phyloP scores from a whole-genome alignment of 768 basidiomycete species.

The Lentinus brumalis region DNA sequence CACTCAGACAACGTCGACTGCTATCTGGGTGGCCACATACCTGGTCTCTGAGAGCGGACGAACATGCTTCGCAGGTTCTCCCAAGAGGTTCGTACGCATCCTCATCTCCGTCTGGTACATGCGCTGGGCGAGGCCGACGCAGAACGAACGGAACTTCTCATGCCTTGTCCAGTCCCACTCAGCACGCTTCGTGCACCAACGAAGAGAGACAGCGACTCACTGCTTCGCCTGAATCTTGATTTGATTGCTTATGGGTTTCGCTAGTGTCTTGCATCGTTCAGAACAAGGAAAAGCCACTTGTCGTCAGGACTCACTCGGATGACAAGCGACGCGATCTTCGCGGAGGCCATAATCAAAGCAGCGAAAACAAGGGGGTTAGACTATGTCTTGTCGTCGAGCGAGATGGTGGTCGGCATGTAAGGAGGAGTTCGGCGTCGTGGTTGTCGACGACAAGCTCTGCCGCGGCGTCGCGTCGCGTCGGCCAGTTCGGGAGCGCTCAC shows the following conservation, averaged over 20 bases:
- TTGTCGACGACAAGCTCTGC: too few relatives aligned
- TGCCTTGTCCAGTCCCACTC: slow-evolving; percentile 46
- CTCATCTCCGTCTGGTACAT: slow-evolving; percentile 76
- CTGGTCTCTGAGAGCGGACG: slow-evolving; percentile 77
- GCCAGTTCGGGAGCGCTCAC: too few relatives aligned
- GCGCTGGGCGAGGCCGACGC: slow-evolving; percentile 72
- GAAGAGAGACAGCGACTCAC: slow-evolving; percentile 43
- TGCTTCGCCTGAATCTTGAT: slow-evolving; percentile 73
- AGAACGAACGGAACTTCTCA: slow-evolving; percentile 68
- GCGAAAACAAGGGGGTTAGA: background rate
- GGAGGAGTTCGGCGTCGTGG: too few relatives aligned
- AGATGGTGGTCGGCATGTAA: background rate
- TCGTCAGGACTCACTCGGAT: slow-evolving; percentile 58
- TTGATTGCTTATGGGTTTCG: slow-evolving; percentile 74
- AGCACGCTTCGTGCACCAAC: background rate
- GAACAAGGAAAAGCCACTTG: slow-evolving; percentile 2
- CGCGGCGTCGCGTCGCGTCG: too few relatives aligned
- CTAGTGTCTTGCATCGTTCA: slow-evolving; percentile 60
- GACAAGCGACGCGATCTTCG: slow-evolving; percentile 72
- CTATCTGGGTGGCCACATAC: slow-evolving; percentile 39
- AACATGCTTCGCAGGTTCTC: slow-evolving; percentile 71
- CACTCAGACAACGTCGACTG: background rate
- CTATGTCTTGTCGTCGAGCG: background rate
- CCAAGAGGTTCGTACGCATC: slow-evolving; percentile 74
- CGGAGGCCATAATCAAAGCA: slow-evolving; percentile 58